Base-by-base conservation (phyloP, 495 filamentous ascomycete genomes). In the Penicillium maclennaniae region DNA sequence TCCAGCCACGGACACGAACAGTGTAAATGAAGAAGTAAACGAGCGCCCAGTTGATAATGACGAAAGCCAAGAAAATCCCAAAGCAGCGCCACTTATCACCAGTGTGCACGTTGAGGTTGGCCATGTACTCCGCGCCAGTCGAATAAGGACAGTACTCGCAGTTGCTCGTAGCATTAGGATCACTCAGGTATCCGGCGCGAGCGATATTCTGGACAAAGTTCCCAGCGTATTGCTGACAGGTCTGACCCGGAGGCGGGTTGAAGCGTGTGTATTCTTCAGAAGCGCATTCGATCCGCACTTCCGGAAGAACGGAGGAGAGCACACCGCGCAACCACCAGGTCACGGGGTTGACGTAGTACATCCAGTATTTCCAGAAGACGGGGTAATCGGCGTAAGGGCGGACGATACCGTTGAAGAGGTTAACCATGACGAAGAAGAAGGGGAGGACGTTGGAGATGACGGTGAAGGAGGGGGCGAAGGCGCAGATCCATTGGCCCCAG, bases 11-110 rank as follows among this genome's bases (percentile, higher is more conserved):
- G 43, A 93, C 80, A 16, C 88, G 75, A 4, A 90, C 82, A 1
- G 86, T 87, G 65, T 88, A 93, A 47, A 92, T 81, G 54, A 95
- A 89, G 74, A 95, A 92, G 68, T 91, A 92, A 0, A 95, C 86
- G 42, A 92, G 75, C 37, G 72, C 62, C 84, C 86, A 92, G 61
- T 92, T 92, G 47, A 80, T 83, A 19, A 91, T 75, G 26, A 85
- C 85, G 68, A 91, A 92, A 1, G 79, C 82, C 31, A 89, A 47
- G 74, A 91, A 91, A 49, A 92, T 87, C 2, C 87, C 89, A 61
- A 91, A 88, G 62, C 90, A 80, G 41, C 79, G 63, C 87, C 87
- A 90, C 73, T 87, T 87, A 27, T 87, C 76, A 19, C 64, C 68
- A 1, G 73, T 70, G n/a, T 78, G 55, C 39, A 95, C 79, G 56